A percentile compares a stretch with the other conserved stretches of the same genome.
Evolutionary conservation across 768 basidiomycete species (phyloP).

Genomic region (Rubroboletus satanas): DNA sequence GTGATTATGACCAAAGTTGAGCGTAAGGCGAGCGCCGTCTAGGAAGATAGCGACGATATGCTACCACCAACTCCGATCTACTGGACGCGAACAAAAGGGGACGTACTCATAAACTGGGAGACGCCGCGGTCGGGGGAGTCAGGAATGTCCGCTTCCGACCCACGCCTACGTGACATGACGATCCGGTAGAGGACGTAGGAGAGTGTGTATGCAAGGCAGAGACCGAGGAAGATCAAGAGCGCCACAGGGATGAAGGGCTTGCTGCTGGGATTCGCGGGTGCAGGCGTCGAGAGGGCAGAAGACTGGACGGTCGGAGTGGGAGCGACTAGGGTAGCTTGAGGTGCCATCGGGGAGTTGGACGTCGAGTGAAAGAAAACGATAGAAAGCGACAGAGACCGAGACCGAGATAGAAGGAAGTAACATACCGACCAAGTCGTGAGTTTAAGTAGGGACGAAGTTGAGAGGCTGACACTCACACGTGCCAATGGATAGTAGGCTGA

Average conservation of each 20-base stretch:
- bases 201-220: constrained; percentile 25
- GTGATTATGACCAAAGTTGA: constrained; percentile 13
- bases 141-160: constrained; percentile 9
- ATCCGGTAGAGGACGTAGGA: constrained; percentile 29
- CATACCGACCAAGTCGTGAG: not conserved
- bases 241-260: constrained; percentile 16
- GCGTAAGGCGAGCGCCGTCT: constrained; percentile 27
- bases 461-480: constrained; percentile 22
- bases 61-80: not conserved
- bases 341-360: constrained; percentile 19
- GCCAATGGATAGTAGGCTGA: not conserved
- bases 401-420: constrained; percentile 11
- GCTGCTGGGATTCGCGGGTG: not conserved
- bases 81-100: not conserved
- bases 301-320: not conserved
- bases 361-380: not conserved
- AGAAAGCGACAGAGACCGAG: constrained; percentile 10
- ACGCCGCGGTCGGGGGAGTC: constrained; percentile 24
- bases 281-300: constrained; percentile 3
- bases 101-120: constrained; percentile 28
- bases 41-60: not conserved
- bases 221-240: constrained; percentile 22
- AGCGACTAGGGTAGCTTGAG: constrained; percentile 14
- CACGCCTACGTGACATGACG: constrained; percentile 16
- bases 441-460: constrained; percentile 4